Evolutionary conservation across 768 basidiomycete genomes (phyloP).

Genomic region (Psilocybe azurescens): DNA sequence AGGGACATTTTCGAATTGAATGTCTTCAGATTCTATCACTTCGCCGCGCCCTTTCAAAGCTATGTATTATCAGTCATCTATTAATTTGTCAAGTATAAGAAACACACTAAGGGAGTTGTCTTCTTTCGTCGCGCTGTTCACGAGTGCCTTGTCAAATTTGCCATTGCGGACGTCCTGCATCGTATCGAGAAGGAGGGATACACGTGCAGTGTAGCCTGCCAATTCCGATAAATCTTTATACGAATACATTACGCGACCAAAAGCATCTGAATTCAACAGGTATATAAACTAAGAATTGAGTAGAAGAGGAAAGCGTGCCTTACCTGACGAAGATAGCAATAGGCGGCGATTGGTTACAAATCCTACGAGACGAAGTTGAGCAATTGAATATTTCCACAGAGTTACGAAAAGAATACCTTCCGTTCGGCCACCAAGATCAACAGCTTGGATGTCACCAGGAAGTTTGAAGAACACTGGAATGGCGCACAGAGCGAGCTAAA

Average conservation of each 20-base stretch:
- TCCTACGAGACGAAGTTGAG: constrained; percentile 47
- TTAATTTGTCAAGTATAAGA: not conserved
- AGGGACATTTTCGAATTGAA: constrained; percentile 91
- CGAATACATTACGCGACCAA: constrained; percentile 95
- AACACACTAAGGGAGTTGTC: constrained; percentile 78
- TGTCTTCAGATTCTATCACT: constrained; percentile 85
- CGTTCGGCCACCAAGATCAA: constrained; percentile 86
- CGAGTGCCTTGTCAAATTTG: constrained; percentile 87
- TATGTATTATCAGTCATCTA: constrained; percentile 30
- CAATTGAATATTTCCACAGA: not conserved
- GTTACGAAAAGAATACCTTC: constrained; percentile 62
- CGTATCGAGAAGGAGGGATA: constrained; percentile 86
- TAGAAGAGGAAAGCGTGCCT: constrained; percentile 11
- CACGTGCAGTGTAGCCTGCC: constrained; percentile 93
- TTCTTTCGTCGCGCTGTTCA: constrained; percentile 72
- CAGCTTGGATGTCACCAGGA: constrained; percentile 59
- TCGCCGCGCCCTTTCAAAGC: constrained; percentile 82
- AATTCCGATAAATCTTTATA: constrained; percentile 97
- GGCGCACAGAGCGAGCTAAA: constrained; percentile 82
- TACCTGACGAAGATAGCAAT: constrained; percentile 84
- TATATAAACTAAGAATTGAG: constrained; percentile 4
- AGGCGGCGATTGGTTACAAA: constrained; percentile 97
- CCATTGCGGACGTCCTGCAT: constrained; percentile 87
- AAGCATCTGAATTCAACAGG: constrained; percentile 66
- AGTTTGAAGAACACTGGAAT: constrained; percentile 93